These are phyloP conservation scores for Rubia tinctorum DNA, from an alignment of 305 asterid genomes.

Conservation along the genomic window DNA sequence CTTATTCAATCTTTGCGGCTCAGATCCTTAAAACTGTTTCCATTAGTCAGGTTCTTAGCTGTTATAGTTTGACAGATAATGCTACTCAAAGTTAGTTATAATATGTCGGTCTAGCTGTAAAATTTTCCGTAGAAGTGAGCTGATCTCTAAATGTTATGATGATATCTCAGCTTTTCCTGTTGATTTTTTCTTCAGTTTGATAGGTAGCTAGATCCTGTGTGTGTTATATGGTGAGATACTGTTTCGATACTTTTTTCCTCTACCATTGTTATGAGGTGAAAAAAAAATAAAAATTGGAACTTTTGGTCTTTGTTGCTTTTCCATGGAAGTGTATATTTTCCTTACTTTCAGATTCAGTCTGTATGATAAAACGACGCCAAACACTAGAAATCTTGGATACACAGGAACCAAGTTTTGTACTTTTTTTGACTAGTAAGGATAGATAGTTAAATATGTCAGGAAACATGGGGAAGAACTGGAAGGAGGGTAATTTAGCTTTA, in stretches of 20 bases:
- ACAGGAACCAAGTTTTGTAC: background rate
- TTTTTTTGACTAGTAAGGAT: background rate
- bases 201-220: background rate
- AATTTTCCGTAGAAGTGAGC: background rate
- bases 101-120: background rate
- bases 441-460: background rate
- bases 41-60: too few relatives aligned
- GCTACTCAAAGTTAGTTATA: background rate
- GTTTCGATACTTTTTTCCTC: background rate
- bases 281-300: background rate
- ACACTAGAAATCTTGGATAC: background rate
- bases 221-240: background rate
- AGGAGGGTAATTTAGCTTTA: background rate
- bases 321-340: background rate
- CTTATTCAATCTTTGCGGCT: too few relatives aligned
- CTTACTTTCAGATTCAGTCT: background rate
- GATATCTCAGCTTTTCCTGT: conserved; percentile 1
- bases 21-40: too few relatives aligned
- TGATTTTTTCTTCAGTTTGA: background rate
- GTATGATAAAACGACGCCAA: background rate
- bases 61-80: background rate
- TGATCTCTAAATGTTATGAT: background rate
- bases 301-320: background rate
- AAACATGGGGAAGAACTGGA: background rate
- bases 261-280: background rate